A percentile compares a stretch with the other conserved stretches of the same genome.
Conservation (phyloP, 495 filamentous ascomycete genomes). For the Tuber magnatum region DNA sequence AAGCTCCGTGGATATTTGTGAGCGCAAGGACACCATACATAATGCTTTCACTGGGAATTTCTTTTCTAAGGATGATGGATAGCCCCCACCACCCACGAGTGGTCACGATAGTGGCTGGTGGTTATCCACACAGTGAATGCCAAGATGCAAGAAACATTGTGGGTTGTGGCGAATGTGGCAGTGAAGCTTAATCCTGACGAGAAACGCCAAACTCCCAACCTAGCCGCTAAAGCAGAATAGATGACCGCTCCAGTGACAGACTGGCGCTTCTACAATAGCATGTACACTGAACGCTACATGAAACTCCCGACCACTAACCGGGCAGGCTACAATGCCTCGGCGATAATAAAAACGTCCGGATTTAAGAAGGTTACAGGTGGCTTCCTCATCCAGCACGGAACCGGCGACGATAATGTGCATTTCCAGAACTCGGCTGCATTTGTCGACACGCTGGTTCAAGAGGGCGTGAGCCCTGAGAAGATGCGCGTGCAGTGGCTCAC, state of each 20-base stretch:
- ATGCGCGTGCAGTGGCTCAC: slow-evolving; percentile 45
- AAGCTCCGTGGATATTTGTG: too few relatives aligned
- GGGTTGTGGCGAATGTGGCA: not conserved
- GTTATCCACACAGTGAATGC: too few relatives aligned
- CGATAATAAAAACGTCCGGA: slow-evolving; percentile 44
- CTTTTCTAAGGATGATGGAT: too few relatives aligned
- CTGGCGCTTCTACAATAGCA: slow-evolving; percentile 57
- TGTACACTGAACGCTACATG: slow-evolving; percentile 63
- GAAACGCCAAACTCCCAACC: not conserved
- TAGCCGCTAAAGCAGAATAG: slow-evolving; percentile 6
- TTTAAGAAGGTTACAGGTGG: slow-evolving; percentile 51
- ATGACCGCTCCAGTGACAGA: slow-evolving; percentile 52
- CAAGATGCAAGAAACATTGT: too few relatives aligned
- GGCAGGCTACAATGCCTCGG: slow-evolving; percentile 47
- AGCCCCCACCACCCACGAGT: too few relatives aligned
- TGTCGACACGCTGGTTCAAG: slow-evolving; percentile 48
- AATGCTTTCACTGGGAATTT: too few relatives aligned
- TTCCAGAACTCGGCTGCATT: slow-evolving; percentile 53
- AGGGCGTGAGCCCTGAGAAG: slow-evolving; percentile 44
- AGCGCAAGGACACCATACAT: too few relatives aligned
- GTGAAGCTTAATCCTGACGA: not conserved
- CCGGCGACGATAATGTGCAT: slow-evolving; percentile 56
- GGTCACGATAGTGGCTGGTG: too few relatives aligned
- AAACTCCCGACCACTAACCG: slow-evolving; percentile 49
- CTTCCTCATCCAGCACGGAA: slow-evolving; percentile 52